Percentiles rank a stretch among this genome's conserved stretches.
Conservation (phyloP, 768 basidiomycete species). For the Leccinum pellstonianum region DNA sequence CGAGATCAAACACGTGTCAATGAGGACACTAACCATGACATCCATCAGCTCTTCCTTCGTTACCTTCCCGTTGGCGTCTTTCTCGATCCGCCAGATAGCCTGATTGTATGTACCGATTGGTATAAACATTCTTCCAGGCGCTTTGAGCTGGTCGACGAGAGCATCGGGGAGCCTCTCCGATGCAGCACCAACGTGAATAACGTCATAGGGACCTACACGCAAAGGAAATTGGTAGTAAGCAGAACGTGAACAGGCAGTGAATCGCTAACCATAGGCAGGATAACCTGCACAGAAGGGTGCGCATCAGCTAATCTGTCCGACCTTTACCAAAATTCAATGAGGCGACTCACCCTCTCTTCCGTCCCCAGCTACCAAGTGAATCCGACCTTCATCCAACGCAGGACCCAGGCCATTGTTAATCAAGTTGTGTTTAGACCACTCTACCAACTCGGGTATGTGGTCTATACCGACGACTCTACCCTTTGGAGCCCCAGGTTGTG, state of each 20-base stretch:
- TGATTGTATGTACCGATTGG: slow-evolving; percentile 71
- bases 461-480: slow-evolving; percentile 87
- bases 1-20: slow-evolving; percentile 5
- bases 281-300: slow-evolving; percentile 32
- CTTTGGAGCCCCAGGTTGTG: slow-evolving; percentile 18
- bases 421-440: slow-evolving; percentile 69
- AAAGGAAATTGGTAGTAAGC: background rate
- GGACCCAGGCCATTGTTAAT: slow-evolving; percentile 58
- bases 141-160: slow-evolving; percentile 76
- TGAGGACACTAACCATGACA: slow-evolving; percentile 59
- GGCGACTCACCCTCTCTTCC: slow-evolving; percentile 63
- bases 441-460: slow-evolving; percentile 77
- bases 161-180: slow-evolving; percentile 68
- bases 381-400: slow-evolving; percentile 51
- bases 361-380: slow-evolving; percentile 73
- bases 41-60: slow-evolving; percentile 68
- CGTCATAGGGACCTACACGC: slow-evolving; percentile 64
- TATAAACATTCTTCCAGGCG: slow-evolving; percentile 86
- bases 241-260: background rate
- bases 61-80: slow-evolving; percentile 66
- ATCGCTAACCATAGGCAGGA: slow-evolving; percentile 32
- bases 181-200: slow-evolving; percentile 94
- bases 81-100: slow-evolving; percentile 76
- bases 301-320: background rate
- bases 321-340: background rate